A percentile compares a stretch with the other conserved stretches of the same genome.
Conservation (phyloP, 768 basidiomycete species). For the Termitomyces sp. region DNA sequence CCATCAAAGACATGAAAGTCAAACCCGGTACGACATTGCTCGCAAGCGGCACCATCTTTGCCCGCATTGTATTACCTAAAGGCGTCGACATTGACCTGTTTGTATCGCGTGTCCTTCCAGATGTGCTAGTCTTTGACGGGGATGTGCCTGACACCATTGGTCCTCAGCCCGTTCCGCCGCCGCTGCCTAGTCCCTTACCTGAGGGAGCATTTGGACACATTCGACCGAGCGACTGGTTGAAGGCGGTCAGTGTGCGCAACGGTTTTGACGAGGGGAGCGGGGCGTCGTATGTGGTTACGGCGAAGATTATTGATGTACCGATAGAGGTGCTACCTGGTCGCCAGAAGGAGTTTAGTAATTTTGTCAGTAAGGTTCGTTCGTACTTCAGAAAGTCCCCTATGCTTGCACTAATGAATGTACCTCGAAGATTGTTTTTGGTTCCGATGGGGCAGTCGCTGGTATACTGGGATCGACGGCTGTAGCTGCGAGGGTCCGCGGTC, state of each 20-base stretch:
- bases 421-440: constrained; percentile 60
- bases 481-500: constrained; percentile 48
- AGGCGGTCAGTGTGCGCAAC: constrained; percentile 33
- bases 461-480: constrained; percentile 62
- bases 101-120: constrained; percentile 63
- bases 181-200: constrained; percentile 63
- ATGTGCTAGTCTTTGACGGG: constrained; percentile 76
- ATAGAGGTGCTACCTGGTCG: constrained; percentile 75
- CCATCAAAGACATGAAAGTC: constrained; percentile 72
- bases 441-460: constrained; percentile 62
- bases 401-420: constrained; percentile 1
- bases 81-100: constrained; percentile 64
- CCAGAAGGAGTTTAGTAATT: constrained; percentile 68
- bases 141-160: constrained; percentile 36
- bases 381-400: not conserved
- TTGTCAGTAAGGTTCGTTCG: constrained; percentile 62
- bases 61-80: constrained; percentile 57
- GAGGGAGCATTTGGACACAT: constrained; percentile 73
- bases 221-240: constrained; percentile 64
- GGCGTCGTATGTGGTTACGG: constrained; percentile 50
- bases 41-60: constrained; percentile 67
- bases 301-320: constrained; percentile 68
- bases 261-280: constrained; percentile 42
- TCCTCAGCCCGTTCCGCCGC: constrained; percentile 28
- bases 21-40: constrained; percentile 47